A percentile compares a stretch with the other conserved stretches of the same genome.
These are phyloP conservation scores for Odontarrhena argentea DNA, from an alignment of 345 rosid genomes.

Conservation along the genomic window DNA sequence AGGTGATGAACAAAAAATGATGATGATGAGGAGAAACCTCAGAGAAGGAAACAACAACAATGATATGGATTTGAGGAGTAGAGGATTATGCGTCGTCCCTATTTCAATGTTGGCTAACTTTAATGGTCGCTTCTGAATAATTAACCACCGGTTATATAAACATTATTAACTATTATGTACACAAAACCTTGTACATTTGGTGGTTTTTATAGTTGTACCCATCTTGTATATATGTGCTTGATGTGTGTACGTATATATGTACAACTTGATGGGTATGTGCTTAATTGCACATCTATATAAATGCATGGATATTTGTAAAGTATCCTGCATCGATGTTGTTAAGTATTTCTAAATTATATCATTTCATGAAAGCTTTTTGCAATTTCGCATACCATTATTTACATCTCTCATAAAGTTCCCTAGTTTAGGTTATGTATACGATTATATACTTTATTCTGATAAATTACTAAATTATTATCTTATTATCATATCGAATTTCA, in stretches of 20 bases:
- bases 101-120: constrained; percentile 69
- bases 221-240: constrained; percentile 30
- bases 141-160: background rate
- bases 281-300: constrained; percentile 14
- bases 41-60: constrained; percentile 26
- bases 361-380: background rate
- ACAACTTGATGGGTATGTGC: constrained; percentile 14
- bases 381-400: constrained; percentile 1
- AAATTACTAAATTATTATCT: too few species aligned
- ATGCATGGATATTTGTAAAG: constrained; percentile 32
- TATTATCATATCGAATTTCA: too few species aligned
- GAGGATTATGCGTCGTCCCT: constrained; percentile 80
- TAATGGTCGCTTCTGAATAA: constrained; percentile 46
- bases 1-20: constrained; percentile 25
- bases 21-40: constrained; percentile 20
- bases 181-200: constrained; percentile 24
- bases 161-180: background rate
- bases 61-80: constrained; percentile 57
- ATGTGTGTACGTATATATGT: constrained; percentile 16
- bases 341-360: constrained; percentile 11
- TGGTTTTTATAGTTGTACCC: constrained; percentile 20
- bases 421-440: background rate
- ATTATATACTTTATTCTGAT: background rate
- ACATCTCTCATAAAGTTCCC: background rate
- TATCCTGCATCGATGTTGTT: constrained; percentile 13